Evolutionary conservation across 2,329 filamentous ascomycete genomes (phyloP).

Genomic region (Exophiala alcalophila): DNA sequence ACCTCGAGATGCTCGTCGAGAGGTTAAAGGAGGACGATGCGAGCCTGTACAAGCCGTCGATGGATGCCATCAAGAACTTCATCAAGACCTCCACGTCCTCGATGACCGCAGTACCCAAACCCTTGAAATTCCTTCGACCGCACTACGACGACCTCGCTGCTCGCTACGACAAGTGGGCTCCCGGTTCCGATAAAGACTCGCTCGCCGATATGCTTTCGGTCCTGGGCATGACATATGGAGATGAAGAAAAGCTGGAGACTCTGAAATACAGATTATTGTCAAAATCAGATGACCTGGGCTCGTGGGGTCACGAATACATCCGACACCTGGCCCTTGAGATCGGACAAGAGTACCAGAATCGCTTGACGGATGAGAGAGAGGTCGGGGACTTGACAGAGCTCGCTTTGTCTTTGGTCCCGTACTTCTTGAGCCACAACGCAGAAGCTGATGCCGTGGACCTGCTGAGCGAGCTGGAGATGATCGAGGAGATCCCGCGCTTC

Average conservation of each 20-base stretch:
- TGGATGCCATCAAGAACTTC: slow-evolving; percentile 95
- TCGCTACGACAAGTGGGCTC: slow-evolving; percentile 85
- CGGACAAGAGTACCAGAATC: slow-evolving; percentile 86
- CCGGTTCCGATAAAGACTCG: slow-evolving; percentile 69
- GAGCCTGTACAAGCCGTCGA: slow-evolving; percentile 82
- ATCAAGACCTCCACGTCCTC: slow-evolving; percentile 99
- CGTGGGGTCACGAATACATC: slow-evolving; percentile 98
- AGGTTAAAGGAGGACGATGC: slow-evolving; percentile 87
- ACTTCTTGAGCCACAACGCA: slow-evolving; percentile 95
- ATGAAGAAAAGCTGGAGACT: slow-evolving; percentile 92
- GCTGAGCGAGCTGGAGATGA: slow-evolving; percentile 95
- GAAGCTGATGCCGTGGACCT: slow-evolving; percentile 97
- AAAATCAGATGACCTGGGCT: slow-evolving; percentile 86
- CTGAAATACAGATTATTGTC: slow-evolving; percentile 85
- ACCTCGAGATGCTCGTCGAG: slow-evolving; percentile 97
- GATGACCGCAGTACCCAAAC: slow-evolving; percentile 98
- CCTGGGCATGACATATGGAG: slow-evolving; percentile 97
- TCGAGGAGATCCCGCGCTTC: slow-evolving; percentile 83
- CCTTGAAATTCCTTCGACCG: slow-evolving; percentile 93
- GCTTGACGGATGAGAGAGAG: slow-evolving; percentile 79
- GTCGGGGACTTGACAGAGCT: slow-evolving; percentile 82
- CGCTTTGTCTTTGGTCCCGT: slow-evolving; percentile 78
- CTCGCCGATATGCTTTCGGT: slow-evolving; percentile 95
- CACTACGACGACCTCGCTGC: slow-evolving; percentile 89
- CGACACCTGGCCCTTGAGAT: slow-evolving; percentile 94